Base-by-base conservation (phyloP, 352 stramenopile genomes). In the Phytophthora ohioensis region DNA sequence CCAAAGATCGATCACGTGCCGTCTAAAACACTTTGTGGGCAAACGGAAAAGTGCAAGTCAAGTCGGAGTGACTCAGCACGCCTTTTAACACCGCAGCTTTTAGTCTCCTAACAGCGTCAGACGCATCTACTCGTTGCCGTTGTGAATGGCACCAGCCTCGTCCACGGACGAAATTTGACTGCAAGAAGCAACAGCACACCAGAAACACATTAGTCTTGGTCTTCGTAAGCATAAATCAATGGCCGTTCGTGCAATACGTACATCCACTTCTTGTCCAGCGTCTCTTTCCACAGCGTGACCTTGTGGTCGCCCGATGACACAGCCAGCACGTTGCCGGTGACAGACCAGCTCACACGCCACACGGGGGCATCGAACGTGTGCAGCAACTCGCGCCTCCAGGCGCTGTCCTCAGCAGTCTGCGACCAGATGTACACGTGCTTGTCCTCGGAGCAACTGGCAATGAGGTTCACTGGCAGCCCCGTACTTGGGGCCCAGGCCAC, bases 281-380 rank as follows among this genome's bases (percentile, higher is more conserved):
- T 97, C 77, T 99, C 92, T 81, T 99, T 99, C 97, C 97, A 99
- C 3, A 99, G 77, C 46, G 93, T 98, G 5, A 99, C 97, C 83
- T 97, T 93, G 79, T 98, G 93, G 84, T 99, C 97, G 51, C 97
- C 98, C 57, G 94, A 97, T 34, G 94, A 99, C 36, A 99, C 97
- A 8, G 98, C 98, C 39, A 99, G 84, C 52, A 99, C 94, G 74
- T 98, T 99, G 54, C 97, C 98, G 27, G 97, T 99, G 62, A 99
- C 84, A 51, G 91, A 98, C 98, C 98, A 99, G 86, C 92, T 99
- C 53, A 99, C 91, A 75, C 97, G 94, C 98, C 98, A 99, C 52
- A 99, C 97, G 0, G 97, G 96, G 45, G 94, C 93, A 46, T 98
- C 91, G 70, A 99, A 99, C 41, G 82, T 92, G 67, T 99, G 85